These are phyloP conservation scores for Neopestalotiopsis clavispora DNA, from an alignment of 2,329 filamentous ascomycete species.

Conservation along the genomic window DNA sequence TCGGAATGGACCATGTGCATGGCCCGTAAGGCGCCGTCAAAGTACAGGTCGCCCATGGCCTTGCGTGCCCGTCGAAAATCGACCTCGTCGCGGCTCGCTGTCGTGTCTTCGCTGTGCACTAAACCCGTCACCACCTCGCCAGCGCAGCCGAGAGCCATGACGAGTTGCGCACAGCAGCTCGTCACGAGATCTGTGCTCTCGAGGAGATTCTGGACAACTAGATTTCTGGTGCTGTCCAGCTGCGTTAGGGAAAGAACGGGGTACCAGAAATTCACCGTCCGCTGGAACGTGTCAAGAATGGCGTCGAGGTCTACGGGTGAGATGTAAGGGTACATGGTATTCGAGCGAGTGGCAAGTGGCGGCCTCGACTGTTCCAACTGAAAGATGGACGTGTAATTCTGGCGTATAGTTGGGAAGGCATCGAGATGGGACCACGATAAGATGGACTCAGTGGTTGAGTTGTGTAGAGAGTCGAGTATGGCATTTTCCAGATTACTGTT, in stretches of 20 bases:
- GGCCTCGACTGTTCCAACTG: constrained; percentile 49
- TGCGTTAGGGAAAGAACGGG: constrained; percentile 50
- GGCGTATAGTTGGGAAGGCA: constrained; percentile 45
- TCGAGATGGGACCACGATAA: constrained; percentile 57
- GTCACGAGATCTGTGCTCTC: constrained; percentile 39
- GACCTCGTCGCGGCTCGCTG: constrained; percentile 14
- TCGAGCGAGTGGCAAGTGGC: constrained; percentile 37
- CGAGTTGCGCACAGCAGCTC: constrained; percentile 49
- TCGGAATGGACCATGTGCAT: constrained; percentile 51
- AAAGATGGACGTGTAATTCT: constrained; percentile 51
- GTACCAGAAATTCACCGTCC: constrained; percentile 58
- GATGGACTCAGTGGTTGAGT: constrained; percentile 55
- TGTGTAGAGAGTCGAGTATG: constrained; percentile 54
- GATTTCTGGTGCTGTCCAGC: constrained; percentile 36
- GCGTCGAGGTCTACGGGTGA: constrained; percentile 45
- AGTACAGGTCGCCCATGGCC: constrained; percentile 32
- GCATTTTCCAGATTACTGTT: constrained; percentile 48
- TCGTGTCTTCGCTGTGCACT: constrained; percentile 21
- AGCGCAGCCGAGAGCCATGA: constrained; percentile 53
- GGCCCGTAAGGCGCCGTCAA: constrained; percentile 50
- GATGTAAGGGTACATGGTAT: constrained; percentile 47
- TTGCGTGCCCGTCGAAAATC: constrained; percentile 14
- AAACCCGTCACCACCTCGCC: constrained; percentile 44
- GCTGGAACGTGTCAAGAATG: constrained; percentile 49
- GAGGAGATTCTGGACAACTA: constrained; percentile 39